Evolutionary conservation across 2,329 filamentous ascomycete genomes (phyloP).

Genomic region (Hypoxylon rubiginosum): DNA sequence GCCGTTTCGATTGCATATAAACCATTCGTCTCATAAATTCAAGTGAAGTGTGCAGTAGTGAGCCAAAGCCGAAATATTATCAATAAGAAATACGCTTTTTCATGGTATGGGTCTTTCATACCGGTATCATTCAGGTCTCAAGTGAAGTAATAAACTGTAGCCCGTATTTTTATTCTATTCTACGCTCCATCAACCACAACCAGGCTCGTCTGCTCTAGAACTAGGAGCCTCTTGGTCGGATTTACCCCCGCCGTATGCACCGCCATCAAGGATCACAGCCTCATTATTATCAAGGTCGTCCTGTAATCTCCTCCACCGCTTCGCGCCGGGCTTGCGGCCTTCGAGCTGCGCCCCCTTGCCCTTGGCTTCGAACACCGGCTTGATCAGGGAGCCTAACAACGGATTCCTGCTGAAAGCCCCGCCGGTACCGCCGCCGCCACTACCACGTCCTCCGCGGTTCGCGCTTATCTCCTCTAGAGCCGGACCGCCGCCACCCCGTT

Average conservation of each 20-base stretch:
- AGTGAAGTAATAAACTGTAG: background rate
- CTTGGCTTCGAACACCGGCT: conserved; percentile 70
- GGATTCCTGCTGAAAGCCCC: conserved; percentile 79
- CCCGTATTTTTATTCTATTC: background rate
- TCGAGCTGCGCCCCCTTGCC: conserved; percentile 63
- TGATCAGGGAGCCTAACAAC: conserved; percentile 73
- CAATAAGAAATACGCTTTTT: conserved; percentile 25
- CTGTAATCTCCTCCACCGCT: conserved; percentile 71
- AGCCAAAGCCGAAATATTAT: conserved; percentile 10
- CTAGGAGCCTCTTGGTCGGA: conserved; percentile 22
- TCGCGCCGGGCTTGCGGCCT: conserved; percentile 59
- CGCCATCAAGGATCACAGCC: conserved; percentile 69
- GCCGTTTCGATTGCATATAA: conserved; percentile 7
- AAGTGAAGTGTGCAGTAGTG: conserved; percentile 7
- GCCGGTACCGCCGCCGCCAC: conserved; percentile 52
- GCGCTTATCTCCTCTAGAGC: conserved; percentile 53
- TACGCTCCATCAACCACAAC: conserved; percentile 51
- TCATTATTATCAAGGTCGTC: conserved; percentile 72
- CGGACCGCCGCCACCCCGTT: conserved; percentile 22
- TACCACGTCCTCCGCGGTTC: conserved; percentile 52
- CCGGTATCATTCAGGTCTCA: background rate
- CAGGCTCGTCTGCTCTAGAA: conserved; percentile 55
- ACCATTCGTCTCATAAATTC: background rate
- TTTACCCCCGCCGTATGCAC: conserved; percentile 62
- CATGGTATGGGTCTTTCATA: background rate